A percentile compares a stretch with the other conserved stretches of the same genome.
Evolutionary conservation across 2,329 filamentous ascomycete species (phyloP).

Genomic region (Lojkania enalia): DNA sequence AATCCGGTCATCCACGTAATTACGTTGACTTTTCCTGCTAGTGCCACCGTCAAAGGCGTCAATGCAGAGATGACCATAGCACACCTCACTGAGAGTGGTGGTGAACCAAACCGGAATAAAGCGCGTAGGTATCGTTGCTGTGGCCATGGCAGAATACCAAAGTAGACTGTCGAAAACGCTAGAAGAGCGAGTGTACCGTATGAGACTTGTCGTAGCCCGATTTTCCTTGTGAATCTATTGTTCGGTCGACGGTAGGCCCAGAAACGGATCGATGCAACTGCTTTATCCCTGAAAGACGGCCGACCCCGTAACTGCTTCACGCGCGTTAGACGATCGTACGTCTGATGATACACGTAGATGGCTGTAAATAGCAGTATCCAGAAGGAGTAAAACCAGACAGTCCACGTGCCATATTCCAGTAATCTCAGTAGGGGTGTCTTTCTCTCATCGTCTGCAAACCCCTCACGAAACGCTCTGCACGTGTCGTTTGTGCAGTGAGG

Average conservation of each 20-base stretch:
- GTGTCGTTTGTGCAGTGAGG: constrained; percentile 15
- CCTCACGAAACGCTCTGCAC: constrained; percentile 18
- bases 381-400: constrained; percentile 19
- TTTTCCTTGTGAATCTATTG: constrained; percentile 7
- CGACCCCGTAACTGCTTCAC: not conserved
- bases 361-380: constrained; percentile 15
- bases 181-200: constrained; percentile 20
- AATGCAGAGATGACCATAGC: constrained; percentile 32
- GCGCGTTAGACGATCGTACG: constrained; percentile 6
- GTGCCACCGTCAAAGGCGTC: constrained; percentile 29
- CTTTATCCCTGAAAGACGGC: constrained; percentile 8
- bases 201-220: constrained; percentile 18
- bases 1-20: constrained; percentile 34
- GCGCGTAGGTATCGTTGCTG: constrained; percentile 20
- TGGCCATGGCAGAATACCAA: constrained; percentile 20
- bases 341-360: constrained; percentile 8
- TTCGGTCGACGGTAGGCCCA: constrained; percentile 21
- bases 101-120: constrained; percentile 26
- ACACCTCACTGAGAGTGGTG: constrained; percentile 26
- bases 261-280: constrained; percentile 12
- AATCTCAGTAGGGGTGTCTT: constrained; percentile 13
- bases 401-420: constrained; percentile 20
- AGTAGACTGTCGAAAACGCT: constrained; percentile 16
- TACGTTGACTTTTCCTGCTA: constrained; percentile 37
- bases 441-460: no score